Percentiles rank a stretch among this genome's conserved stretches.
Conservation (phyloP, 768 basidiomycete species). For the Cystofilobasidium capitatum region DNA sequence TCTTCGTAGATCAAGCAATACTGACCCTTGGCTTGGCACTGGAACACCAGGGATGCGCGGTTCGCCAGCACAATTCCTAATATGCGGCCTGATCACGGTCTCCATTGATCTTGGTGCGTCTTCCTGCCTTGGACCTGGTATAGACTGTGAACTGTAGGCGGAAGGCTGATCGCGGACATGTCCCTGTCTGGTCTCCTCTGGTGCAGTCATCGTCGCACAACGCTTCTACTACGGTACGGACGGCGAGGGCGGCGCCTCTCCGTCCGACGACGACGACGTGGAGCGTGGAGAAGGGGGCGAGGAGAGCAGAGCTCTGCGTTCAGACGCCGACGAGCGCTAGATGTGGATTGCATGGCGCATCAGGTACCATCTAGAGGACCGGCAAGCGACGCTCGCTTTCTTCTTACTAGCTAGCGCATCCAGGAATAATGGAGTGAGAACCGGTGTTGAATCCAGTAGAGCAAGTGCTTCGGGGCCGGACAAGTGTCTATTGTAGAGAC, state of each 20-base stretch:
- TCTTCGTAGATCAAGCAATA: background rate
- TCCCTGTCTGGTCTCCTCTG: background rate
- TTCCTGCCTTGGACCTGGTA: background rate
- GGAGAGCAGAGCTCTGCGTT: no score
- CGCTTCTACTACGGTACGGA: background rate
- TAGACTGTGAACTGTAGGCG: no score
- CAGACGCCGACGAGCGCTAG: no score
- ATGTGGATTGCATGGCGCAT: no score
- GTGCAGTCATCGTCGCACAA: conserved; percentile 18
- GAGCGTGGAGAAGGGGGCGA: background rate
- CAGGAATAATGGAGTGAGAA: no score
- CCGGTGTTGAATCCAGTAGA: no score
- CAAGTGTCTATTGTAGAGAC: no score
- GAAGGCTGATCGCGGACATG: background rate
- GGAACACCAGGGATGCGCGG: background rate
- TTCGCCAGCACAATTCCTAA: conserved; percentile 17
- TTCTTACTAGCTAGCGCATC: no score
- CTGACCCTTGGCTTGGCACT: background rate
- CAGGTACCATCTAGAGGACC: no score
- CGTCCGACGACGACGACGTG: background rate
- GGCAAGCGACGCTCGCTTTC: no score
- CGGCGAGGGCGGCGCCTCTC: background rate
- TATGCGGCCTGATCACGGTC: conserved; percentile 22
- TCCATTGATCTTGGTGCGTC: conserved; percentile 15
- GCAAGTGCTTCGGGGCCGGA: no score